Evolutionary conservation across 1,284 basidiomycete genomes (phyloP), one percentile per base, ranked within the genome.

Genomic region (Cryptococcus sp.): DNA sequence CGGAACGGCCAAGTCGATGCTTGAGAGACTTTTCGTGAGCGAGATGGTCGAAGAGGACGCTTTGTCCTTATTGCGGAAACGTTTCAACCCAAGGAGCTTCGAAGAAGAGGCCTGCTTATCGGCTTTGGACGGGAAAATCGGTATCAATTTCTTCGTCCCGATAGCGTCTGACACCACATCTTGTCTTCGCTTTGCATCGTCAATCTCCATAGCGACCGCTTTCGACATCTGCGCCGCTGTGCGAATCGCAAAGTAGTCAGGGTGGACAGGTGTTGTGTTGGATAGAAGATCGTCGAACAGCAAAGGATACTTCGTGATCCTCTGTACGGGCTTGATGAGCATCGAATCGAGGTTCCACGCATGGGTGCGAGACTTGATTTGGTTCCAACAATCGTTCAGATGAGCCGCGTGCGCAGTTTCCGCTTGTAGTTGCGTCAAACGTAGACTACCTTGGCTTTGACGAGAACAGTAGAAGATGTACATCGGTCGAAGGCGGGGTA

Each of bases 281-380:
- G 88, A 85, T 50, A 90, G 83, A 57, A 97, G 87, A 51, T 91
- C 87, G 19, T 81, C 80, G 41, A 97, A 86, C 19, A 97, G 84
- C 13, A 96, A 83, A 0, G 93, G 88, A 73, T 97, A 97, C 75
- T 95, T 96, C 66, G 93, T 85, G 49, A 94, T 83, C n/a, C 91
- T 85, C 71, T 94, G 92, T 7, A 95, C 89, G 35, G 92, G 92
- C 76, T 93, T 81, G 75, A 81, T 96, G 60, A 96, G 86, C 60
- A 96, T 84, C 1, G 92, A 95, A 7, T 89, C 84, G 47, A 97
- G 85, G 76, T 97, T 93, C 94, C 93, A 97, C 1, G 93, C 91
- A 69, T 93, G 89, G 0, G 92, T 90, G 47, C 88, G 83, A 5
- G 84, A 82, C 20, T 88, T 85, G 16, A 90, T 87, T 42, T 87